Evolutionary conservation across 805 yeast genomes (phyloP), one percentile per base, ranked within the genome.

Genomic region (Schwanniomyces occidentalis): DNA sequence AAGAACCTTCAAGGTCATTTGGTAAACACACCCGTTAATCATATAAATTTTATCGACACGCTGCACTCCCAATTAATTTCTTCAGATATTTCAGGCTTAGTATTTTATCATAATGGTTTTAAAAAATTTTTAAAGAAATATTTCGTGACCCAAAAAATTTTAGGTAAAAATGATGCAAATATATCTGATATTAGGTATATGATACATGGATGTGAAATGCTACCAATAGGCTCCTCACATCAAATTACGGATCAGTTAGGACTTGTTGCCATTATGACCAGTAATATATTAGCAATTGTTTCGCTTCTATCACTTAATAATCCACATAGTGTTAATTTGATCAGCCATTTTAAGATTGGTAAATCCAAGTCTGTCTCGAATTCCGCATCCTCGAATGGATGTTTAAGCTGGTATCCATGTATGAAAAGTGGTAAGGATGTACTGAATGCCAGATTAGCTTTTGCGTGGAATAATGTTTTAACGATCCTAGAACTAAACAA

Each of bases 381-480:
- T 7, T 9, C 38, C 5, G 30, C 54, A 22, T 64, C 62, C 0
- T 35, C 60, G 17, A 46, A 69, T 7, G 85, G 81, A 0, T 65
- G 75, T 39, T 49, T 80, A 6, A 57, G 73, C 10, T 83, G 91
- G 93, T 80, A 66, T 45, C 93, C 93, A 0, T 55, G 65, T 34
- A 55, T 62, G 43, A 29, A 73, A 7, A 44, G 43, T 10, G 51
- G 50, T 18, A 48, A 56, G 6, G 32, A 37, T n/a, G 16, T 46
- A 22, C 14, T 36, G 26, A 51, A 46, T 46, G 49, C 87, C 0
- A 59, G 70, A 39, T 54, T 86, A 26, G 90, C 85, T 0, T 85
- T 80, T 44, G 68, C 85, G 24, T 84, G 88, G 84, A 66, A 76
- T n/a, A 78, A 80, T 39, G 64, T 69, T 6, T 47, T 85, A 34